Conservation (phyloP, 331 rosid genomes). For the Quercus lobata region DNA sequence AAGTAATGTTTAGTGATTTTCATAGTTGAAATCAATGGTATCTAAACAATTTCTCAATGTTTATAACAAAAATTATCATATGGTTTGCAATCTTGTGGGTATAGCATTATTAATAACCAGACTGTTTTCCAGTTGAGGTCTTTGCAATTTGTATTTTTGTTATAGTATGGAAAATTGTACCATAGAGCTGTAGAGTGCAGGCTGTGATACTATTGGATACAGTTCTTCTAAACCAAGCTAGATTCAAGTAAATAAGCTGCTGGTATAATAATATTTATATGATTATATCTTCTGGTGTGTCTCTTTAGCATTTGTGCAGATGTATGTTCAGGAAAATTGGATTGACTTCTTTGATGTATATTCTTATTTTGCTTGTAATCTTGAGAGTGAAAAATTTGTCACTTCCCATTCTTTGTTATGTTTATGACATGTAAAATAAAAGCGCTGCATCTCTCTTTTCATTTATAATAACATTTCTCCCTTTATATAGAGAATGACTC, state of each 20-base stretch:
- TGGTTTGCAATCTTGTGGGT: not conserved
- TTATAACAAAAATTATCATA: not conserved
- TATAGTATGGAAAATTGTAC: not conserved
- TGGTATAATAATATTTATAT: not conserved
- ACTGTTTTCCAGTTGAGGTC: not conserved
- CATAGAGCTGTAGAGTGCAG: not conserved
- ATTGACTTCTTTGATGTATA: not conserved
- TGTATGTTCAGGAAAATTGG: not conserved
- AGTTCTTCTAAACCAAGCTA: not conserved
- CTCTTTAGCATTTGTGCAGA: not conserved
- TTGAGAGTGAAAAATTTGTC: not conserved
- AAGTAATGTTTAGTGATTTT: not conserved
- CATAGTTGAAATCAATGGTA: not conserved
- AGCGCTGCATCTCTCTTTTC: not conserved
- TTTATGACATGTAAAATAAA: not conserved
- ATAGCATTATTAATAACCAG: not conserved
- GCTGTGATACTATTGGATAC: not conserved
- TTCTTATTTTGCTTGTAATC: not conserved
- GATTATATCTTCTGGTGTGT: not conserved
- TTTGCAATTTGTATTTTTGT: not conserved
- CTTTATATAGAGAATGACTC: slow-evolving; percentile 58
- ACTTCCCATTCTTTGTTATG: not conserved
- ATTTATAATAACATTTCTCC: slow-evolving; percentile 7
- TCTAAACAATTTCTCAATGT: not conserved
- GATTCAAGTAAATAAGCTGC: not conserved